Evolutionary conservation across 169 alveolate species (phyloP).

Genomic region (Plasmodium ovale): DNA sequence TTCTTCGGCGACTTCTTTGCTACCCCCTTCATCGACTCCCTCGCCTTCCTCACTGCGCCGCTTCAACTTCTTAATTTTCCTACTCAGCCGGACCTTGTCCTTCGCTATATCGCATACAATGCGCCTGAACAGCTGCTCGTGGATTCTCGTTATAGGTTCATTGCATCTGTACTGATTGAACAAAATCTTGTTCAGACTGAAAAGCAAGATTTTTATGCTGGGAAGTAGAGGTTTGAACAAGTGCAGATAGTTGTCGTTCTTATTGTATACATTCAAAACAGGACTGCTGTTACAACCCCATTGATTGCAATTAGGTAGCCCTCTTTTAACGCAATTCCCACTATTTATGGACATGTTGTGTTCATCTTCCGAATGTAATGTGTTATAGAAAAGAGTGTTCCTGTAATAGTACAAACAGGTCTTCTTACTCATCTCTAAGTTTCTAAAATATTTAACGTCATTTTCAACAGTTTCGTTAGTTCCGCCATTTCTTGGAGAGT

Average conservation of each 20-base stretch:
- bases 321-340: not conserved
- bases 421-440: constrained; percentile 26
- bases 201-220: constrained; percentile 34
- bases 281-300: not conserved
- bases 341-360: not conserved
- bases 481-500: not conserved
- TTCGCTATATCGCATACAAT: constrained; percentile 51
- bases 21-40: not conserved
- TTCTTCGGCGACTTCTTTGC: not conserved
- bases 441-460: constrained; percentile 22
- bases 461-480: constrained; percentile 13
- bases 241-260: constrained; percentile 47
- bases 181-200: constrained; percentile 53
- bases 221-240: constrained; percentile 65
- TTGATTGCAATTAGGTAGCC: not conserved
- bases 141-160: constrained; percentile 60
- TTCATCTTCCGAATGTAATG: constrained; percentile 14
- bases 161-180: constrained; percentile 61
- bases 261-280: constrained; percentile 26
- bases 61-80: constrained; percentile 51
- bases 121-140: constrained; percentile 51
- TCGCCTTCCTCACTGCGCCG: not conserved
- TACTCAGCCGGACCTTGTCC: constrained; percentile 33
- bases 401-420: constrained; percentile 59
- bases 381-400: constrained; percentile 35